Evolutionary conservation across 495 filamentous ascomycete genomes (phyloP), one percentile per base, ranked within the genome.

Genomic region (Trichoderma virens): DNA sequence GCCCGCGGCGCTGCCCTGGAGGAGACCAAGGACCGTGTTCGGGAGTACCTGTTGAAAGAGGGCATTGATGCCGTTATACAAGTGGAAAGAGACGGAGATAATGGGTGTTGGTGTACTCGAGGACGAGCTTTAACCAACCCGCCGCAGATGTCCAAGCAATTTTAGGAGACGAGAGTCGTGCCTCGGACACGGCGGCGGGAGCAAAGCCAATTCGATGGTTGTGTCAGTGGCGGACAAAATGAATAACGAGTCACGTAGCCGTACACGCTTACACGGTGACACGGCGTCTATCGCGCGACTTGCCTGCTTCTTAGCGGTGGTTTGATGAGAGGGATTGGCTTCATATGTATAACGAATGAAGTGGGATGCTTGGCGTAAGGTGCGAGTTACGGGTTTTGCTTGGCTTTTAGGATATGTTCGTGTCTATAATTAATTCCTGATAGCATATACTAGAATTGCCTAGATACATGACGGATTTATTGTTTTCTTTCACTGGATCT

Each of bases 51-150:
- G 56, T 70, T 74, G 5, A 82, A 83, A 59, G 83, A 85, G 61
- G 77, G 83, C 31, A 85, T 93, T 70, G 86, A 92, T 68, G 84
- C 88, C 59, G 85, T 91, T 61, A 81, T 92, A 32, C 90, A 93
- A 70, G 77, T 84, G 16, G 91, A 95, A 73, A 79, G 87, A 43
- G 88, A 91, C 69, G 89, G 89, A 0, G 89, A 91, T 60, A 79
- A 80, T 7, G 85, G 83, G 39, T 95, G 91, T 70, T 96, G 91
- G 91, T 96, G 91, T 74, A 84, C 83, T 25, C 61, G 61, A 31
- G 59, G 59, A 11, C 61, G 61, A 31, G 61, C 27, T 9, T 9
- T 41, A 16, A 45, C n/a, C 35, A 41, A 38, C 8, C 61, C 61
- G n/a, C 51, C 51, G 51, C 61, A 25, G 18, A 45, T 23, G n/a